Conservation (phyloP, 2,329 filamentous ascomycete species). For the Cadophora luteo-olivacea region DNA sequence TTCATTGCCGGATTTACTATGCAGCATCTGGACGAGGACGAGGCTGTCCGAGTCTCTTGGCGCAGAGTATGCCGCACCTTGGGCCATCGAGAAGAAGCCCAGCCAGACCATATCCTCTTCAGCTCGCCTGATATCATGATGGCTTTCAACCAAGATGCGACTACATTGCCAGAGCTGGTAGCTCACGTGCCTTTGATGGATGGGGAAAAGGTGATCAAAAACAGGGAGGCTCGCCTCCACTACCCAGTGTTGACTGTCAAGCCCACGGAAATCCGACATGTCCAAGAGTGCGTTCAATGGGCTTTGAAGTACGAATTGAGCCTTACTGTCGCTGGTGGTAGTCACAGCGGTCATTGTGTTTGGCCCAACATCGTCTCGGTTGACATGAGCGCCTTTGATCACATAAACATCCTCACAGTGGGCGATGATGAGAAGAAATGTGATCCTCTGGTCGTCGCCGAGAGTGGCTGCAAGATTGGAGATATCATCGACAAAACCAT, state of each 20-base stretch:
- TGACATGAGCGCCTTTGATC: constrained; percentile 63
- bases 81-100: constrained; percentile 48
- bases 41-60: constrained; percentile 51
- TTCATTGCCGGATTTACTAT: constrained; percentile 57
- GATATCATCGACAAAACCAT: constrained; percentile 55
- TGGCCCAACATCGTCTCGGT: constrained; percentile 59
- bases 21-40: constrained; percentile 42
- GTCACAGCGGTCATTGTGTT: constrained; percentile 66
- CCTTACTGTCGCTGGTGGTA: constrained; percentile 61
- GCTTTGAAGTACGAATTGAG: constrained; percentile 53
- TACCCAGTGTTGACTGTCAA: constrained; percentile 52
- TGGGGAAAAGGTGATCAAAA: constrained; percentile 53
- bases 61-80: constrained; percentile 58
- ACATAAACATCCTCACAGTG: constrained; percentile 58
- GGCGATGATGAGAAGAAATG: constrained; percentile 32
- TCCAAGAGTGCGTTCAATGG: constrained; percentile 64
- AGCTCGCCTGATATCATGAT: constrained; percentile 56
- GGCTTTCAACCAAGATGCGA: constrained; percentile 56
- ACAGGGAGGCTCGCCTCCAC: constrained; percentile 54
- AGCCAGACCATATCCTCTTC: constrained; percentile 48
- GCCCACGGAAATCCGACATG: constrained; percentile 55
- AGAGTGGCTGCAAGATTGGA: constrained; percentile 60
- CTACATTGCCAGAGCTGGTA: constrained; percentile 51
- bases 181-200: constrained; percentile 46
- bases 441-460: constrained; percentile 54